Conservation (phyloP, 768 basidiomycete species). For the Cyathus striatus region DNA sequence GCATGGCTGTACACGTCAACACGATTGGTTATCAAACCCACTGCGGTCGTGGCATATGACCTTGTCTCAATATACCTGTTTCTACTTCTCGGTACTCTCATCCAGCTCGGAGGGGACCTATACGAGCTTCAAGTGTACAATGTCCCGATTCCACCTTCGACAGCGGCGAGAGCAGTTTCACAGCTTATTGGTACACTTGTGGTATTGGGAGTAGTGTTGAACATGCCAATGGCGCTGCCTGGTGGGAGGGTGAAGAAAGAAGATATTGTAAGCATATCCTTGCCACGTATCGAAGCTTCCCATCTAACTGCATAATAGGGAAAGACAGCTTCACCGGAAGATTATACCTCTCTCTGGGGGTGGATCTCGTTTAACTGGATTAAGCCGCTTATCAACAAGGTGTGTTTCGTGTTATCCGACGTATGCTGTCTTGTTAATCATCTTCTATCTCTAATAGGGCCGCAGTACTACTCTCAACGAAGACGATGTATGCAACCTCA, state of each 20-base stretch:
- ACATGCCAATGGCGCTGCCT: constrained; percentile 66
- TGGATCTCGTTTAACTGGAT: constrained; percentile 77
- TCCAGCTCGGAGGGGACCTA: constrained; percentile 49
- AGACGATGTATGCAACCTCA: constrained; percentile 28
- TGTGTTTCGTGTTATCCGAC: constrained; percentile 14
- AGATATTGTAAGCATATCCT: constrained; percentile 53
- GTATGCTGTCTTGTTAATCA: no score
- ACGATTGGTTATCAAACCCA: constrained; percentile 48
- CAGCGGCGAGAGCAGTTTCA: constrained; percentile 20
- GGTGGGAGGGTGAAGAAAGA: constrained; percentile 42
- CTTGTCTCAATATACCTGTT: constrained; percentile 53
- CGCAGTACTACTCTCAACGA: constrained; percentile 57
- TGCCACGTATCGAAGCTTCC: no score
- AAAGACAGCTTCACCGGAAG: constrained; percentile 58
- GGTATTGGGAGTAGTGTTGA: constrained; percentile 43
- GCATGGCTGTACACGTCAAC: constrained; percentile 66
- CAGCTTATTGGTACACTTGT: constrained; percentile 41
- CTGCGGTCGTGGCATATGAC: constrained; percentile 57
- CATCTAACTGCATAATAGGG: no score
- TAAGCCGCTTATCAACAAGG: constrained; percentile 52
- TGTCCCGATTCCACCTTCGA: constrained; percentile 32
- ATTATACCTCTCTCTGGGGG: constrained; percentile 66
- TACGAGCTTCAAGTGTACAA: constrained; percentile 46
- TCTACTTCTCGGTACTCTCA: constrained; percentile 36
- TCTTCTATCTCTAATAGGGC: no score